Percentiles rank a stretch among this genome's conserved stretches.
phyloP scores from a whole-genome alignment of 2,329 filamentous ascomycete species.

The Chrysoporthe cubensis region DNA sequence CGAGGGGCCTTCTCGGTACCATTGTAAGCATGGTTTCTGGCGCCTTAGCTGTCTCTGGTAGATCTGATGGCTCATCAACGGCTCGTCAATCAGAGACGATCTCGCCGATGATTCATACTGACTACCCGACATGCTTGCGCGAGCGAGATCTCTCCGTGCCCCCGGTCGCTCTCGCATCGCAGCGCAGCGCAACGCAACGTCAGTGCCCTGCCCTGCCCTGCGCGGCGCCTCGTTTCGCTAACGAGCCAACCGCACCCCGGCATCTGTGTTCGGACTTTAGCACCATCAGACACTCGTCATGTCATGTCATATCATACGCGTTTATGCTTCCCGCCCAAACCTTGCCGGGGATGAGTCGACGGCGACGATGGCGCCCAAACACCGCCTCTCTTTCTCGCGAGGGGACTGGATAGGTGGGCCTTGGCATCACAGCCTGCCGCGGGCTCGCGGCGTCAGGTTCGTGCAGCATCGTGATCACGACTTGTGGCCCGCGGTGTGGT shows the following conservation, averaged over 20 bases:
- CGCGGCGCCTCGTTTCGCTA: not conserved
- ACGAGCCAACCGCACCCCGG: not conserved
- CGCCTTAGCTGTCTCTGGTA: not conserved
- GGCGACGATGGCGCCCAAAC: not conserved
- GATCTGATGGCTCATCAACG: constrained; percentile 1
- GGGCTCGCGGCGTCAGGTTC: not conserved
- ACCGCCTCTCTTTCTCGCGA: too few species aligned
- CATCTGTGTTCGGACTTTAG: not conserved
- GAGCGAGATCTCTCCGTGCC: constrained; percentile 13
- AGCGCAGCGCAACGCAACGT: not conserved
- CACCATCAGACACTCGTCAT: constrained; percentile 7
- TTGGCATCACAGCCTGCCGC: constrained; percentile 2
- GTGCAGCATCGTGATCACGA: not conserved
- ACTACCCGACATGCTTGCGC: not conserved
- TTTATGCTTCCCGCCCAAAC: not conserved
- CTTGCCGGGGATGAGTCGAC: constrained; percentile 19
- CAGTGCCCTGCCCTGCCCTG: not conserved
- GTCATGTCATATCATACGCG: constrained; percentile 7
- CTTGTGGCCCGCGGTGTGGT: not conserved
- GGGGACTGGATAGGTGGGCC: not conserved
- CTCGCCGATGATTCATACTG: constrained; percentile 18
- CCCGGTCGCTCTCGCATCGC: constrained; percentile 10
- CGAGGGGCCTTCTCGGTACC: constrained; percentile 1
- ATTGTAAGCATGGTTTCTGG: not conserved
- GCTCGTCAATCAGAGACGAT: constrained; percentile 1